Conservation (phyloP, 2,329 filamentous ascomycete genomes). For the Cladosporium phlei region DNA sequence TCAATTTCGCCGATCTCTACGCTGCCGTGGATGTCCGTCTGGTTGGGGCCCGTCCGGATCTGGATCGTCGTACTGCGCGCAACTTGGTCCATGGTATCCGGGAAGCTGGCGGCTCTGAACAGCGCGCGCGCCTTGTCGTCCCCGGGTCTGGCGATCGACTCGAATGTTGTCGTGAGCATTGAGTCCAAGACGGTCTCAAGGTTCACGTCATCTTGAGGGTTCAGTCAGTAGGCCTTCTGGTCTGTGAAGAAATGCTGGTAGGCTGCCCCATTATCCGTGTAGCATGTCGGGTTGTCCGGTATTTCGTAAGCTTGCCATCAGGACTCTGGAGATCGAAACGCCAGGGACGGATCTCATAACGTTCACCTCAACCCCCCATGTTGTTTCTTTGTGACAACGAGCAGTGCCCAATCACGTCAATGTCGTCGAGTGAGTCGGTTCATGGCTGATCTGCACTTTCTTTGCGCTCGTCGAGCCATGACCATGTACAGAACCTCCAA, state of each 20-base stretch:
- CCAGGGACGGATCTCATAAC: too few relatives aligned
- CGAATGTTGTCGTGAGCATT: background rate
- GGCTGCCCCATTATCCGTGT: background rate
- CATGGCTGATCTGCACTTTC: too few relatives aligned
- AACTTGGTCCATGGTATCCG: background rate
- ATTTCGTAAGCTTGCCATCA: too few relatives aligned
- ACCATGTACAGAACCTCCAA: too few relatives aligned
- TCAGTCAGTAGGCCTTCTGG: background rate
- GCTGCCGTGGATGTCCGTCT: background rate
- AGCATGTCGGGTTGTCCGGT: too few relatives aligned
- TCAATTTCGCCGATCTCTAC: too few relatives aligned
- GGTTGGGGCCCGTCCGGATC: background rate
- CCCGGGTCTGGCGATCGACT: background rate
- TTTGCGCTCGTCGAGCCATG: too few relatives aligned
- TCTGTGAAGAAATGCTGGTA: background rate
- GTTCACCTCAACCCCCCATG: too few relatives aligned
- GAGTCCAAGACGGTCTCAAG: background rate
- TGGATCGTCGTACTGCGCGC: background rate
- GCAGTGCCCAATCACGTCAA: too few relatives aligned
- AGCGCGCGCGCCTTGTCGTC: background rate
- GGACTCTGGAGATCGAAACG: too few relatives aligned
- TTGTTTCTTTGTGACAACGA: too few relatives aligned
- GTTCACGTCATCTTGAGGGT: background rate
- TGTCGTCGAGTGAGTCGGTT: too few relatives aligned
- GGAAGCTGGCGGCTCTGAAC: slow-evolving; percentile 1